Conservation (phyloP, 2,329 filamentous ascomycete genomes). For the Botrytis cinerea region DNA sequence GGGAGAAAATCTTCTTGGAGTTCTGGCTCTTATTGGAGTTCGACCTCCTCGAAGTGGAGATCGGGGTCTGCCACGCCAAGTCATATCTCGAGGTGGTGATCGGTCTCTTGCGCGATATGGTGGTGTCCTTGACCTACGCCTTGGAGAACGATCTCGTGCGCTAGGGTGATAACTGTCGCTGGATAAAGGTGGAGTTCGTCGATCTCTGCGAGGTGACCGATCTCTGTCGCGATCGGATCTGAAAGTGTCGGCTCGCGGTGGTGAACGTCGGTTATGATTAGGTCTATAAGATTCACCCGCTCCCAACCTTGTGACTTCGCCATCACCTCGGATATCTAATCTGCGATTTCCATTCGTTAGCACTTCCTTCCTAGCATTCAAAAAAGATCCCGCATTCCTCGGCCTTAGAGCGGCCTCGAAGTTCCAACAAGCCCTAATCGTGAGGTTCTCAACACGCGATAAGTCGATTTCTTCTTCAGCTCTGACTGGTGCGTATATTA, state of each 20-base stretch:
- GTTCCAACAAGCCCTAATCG: neutral
- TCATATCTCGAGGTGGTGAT: conserved; percentile 33
- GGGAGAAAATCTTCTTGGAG: conserved; percentile 41
- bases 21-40: conserved; percentile 43
- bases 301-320: conserved; percentile 41
- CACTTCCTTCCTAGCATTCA: neutral
- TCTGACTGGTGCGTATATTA: neutral
- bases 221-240: conserved; percentile 36
- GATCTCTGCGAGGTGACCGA: conserved; percentile 34
- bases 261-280: conserved; percentile 35
- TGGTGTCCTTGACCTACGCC: conserved; percentile 40
- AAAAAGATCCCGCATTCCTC: neutral
- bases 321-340: conserved; percentile 36
- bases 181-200: conserved; percentile 35
- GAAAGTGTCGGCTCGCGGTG: conserved; percentile 36
- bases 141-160: conserved; percentile 37
- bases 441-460: neutral
- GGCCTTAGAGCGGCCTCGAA: neutral
- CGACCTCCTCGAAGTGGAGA: conserved; percentile 37
- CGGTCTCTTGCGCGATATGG: conserved; percentile 37
- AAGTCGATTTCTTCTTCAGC: neutral
- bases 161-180: conserved; percentile 39
- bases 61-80: conserved; percentile 37
- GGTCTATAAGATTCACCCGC: conserved; percentile 42
- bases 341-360: conserved; percentile 26